A percentile compares a stretch with the other conserved stretches of the same genome.
Conservation (phyloP, 2,329 filamentous ascomycete genomes). For the Colletotrichum brevisporum region DNA sequence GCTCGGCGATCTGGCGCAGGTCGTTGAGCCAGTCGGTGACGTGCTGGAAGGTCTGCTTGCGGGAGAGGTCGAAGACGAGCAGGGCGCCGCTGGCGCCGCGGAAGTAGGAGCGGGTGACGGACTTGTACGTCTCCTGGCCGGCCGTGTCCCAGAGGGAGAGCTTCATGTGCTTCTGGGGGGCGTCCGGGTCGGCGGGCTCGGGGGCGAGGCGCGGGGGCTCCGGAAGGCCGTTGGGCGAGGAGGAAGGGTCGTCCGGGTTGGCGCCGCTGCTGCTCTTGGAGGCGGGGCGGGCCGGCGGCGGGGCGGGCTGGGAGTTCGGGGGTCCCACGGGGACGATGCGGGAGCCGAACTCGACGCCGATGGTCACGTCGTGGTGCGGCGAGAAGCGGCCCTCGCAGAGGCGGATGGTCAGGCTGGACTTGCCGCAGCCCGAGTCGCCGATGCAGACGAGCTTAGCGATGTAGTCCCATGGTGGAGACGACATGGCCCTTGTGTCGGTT, state of each 20-base stretch:
- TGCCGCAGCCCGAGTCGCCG: slow-evolving; percentile 95
- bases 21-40: slow-evolving; percentile 96
- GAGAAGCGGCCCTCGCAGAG: slow-evolving; percentile 98
- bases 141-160: slow-evolving; percentile 96
- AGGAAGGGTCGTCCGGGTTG: slow-evolving; percentile 30
- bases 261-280: slow-evolving; percentile 24
- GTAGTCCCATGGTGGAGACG: slow-evolving; percentile 89
- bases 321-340: slow-evolving; percentile 92
- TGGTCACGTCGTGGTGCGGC: slow-evolving; percentile 95
- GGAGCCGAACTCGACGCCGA: slow-evolving; percentile 95
- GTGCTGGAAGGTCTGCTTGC: slow-evolving; percentile 86
- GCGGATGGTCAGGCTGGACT: slow-evolving; percentile 93
- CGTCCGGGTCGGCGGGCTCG: slow-evolving; percentile 49
- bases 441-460: slow-evolving; percentile 99
- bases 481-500: slow-evolving; percentile 59
- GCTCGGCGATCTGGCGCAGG: slow-evolving; percentile 93
- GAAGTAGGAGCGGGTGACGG: slow-evolving; percentile 94
- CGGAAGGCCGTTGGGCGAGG: slow-evolving; percentile 61
- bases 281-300: slow-evolving; percentile 42
- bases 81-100: slow-evolving; percentile 80
- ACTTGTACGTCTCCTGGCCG: slow-evolving; percentile 97
- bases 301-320: slow-evolving; percentile 71
- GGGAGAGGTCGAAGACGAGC: slow-evolving; percentile 94
- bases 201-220: slow-evolving; percentile 60
- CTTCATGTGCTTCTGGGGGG: slow-evolving; percentile 85